These are phyloP conservation scores for Monosporozyma aerobia DNA, from an alignment of 805 yeast genomes.

Conservation along the genomic window DNA sequence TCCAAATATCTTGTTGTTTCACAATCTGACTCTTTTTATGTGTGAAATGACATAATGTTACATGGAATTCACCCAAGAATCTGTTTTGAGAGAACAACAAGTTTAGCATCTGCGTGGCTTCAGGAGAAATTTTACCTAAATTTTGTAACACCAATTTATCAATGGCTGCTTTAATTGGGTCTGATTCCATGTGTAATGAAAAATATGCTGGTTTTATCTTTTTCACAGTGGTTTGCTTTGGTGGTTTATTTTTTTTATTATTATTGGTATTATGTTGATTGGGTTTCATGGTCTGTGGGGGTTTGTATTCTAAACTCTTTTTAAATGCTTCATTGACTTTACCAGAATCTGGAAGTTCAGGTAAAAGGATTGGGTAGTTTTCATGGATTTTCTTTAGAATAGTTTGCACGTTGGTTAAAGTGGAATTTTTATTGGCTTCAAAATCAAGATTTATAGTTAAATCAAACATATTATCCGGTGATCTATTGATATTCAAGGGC, in stretches of 20 bases:
- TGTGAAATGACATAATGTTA: slow-evolving; percentile 50
- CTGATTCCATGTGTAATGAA: slow-evolving; percentile 22
- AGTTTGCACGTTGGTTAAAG: slow-evolving; percentile 39
- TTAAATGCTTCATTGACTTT: slow-evolving; percentile 40
- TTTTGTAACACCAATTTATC: background rate
- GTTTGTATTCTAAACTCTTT: slow-evolving; percentile 45
- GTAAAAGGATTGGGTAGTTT: slow-evolving; percentile 38
- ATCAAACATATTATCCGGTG: slow-evolving; percentile 66
- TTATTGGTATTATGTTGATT: slow-evolving; percentile 18
- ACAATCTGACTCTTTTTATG: slow-evolving; percentile 27
- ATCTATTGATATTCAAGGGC: slow-evolving; percentile 35
- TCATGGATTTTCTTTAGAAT: slow-evolving; percentile 34
- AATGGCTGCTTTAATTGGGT: slow-evolving; percentile 3
- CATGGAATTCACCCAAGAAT: slow-evolving; percentile 51
- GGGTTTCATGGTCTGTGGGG: slow-evolving; percentile 30
- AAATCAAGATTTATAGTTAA: slow-evolving; percentile 49
- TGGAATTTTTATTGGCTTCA: slow-evolving; percentile 30
- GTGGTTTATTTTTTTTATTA: slow-evolving; percentile 2
- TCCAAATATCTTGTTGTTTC: slow-evolving; percentile 23
- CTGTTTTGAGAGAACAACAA: slow-evolving; percentile 19
- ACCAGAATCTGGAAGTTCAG: slow-evolving; percentile 34
- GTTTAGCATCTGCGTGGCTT: background rate
- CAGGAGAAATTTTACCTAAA: background rate
- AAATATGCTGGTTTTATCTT: slow-evolving; percentile 35
- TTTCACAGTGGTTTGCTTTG: slow-evolving; percentile 5